phyloP scores from a whole-genome alignment of 2,329 filamentous ascomycete species.

The Aureobasidium mangrovei region DNA sequence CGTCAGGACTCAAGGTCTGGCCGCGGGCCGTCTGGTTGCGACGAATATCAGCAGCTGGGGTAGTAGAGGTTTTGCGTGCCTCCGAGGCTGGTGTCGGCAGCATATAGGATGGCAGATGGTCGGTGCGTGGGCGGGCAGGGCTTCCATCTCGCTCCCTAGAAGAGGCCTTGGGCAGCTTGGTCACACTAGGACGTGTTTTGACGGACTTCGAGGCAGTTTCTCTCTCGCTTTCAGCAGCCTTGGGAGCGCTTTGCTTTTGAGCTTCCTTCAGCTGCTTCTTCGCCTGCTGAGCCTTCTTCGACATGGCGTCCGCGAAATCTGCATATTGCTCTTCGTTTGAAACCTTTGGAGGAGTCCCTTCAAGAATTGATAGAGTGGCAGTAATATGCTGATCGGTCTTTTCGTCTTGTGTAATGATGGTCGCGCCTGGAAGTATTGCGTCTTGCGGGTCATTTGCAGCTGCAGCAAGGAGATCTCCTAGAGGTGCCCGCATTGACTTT shows the following conservation, averaged over 20 bases:
- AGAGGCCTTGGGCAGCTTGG: background rate
- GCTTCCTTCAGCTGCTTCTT: background rate
- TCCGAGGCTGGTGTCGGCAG: constrained; percentile 10
- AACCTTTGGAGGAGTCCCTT: constrained; percentile 17
- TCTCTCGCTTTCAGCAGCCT: background rate
- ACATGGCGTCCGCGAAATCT: background rate
- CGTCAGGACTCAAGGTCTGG: background rate
- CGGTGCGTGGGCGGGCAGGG: background rate
- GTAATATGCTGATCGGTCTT: constrained; percentile 15
- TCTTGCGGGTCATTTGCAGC: too few species aligned
- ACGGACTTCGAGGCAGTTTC: background rate
- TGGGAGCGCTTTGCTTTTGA: background rate
- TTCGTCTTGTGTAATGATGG: background rate
- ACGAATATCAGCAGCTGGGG: background rate
- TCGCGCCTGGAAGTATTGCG: too few species aligned
- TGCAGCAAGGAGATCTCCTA: background rate
- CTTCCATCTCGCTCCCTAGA: background rate
- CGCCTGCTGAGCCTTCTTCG: background rate
- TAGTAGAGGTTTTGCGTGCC: background rate
- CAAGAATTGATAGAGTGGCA: constrained; percentile 19
- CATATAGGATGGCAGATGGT: constrained; percentile 8
- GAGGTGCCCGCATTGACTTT: background rate
- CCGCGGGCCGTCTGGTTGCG: background rate
- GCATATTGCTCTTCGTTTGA: background rate
- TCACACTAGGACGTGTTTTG: background rate